These are phyloP conservation scores for Vigna hirtella DNA, from an alignment of 306 rosid genomes.

Conservation along the genomic window DNA sequence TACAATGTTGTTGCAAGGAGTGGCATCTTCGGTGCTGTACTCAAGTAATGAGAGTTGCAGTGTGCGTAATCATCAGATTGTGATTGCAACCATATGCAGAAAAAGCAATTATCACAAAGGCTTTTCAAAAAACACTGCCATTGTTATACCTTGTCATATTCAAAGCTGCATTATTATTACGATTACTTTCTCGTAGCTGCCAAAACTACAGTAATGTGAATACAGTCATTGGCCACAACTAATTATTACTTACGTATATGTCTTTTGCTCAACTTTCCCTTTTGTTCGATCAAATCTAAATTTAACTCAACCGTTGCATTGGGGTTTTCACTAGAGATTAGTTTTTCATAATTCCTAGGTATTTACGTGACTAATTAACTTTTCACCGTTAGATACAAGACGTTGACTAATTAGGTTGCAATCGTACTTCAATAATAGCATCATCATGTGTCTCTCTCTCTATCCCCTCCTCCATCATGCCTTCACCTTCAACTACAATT, in stretches of 20 bases:
- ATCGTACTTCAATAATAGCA: constrained; percentile 37
- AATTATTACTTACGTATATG: background rate
- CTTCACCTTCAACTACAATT: constrained; percentile 28
- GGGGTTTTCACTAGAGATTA: too few relatives aligned
- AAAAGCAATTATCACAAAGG: background rate
- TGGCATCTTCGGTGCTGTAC: constrained; percentile 11
- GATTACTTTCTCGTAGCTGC: background rate
- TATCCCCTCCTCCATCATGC: background rate
- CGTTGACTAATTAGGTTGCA: background rate
- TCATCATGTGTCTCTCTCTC: background rate
- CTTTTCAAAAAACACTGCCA: background rate
- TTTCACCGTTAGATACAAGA: background rate
- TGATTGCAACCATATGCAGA: constrained; percentile 12
- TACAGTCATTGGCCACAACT: constrained; percentile 1
- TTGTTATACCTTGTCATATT: constrained; percentile 7
- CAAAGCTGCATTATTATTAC: constrained; percentile 25
- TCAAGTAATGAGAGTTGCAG: constrained; percentile 10
- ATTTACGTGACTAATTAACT: background rate
- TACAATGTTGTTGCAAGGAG: background rate
- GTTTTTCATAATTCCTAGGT: too few relatives aligned
- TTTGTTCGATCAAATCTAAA: too few relatives aligned
- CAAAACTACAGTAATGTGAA: constrained; percentile 15
- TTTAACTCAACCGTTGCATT: too few relatives aligned
- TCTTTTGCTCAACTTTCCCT: constrained; percentile 8
- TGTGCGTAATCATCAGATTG: background rate